phyloP scores from a whole-genome alignment of 768 basidiomycete species.

The Pisolithus tinctorius region DNA sequence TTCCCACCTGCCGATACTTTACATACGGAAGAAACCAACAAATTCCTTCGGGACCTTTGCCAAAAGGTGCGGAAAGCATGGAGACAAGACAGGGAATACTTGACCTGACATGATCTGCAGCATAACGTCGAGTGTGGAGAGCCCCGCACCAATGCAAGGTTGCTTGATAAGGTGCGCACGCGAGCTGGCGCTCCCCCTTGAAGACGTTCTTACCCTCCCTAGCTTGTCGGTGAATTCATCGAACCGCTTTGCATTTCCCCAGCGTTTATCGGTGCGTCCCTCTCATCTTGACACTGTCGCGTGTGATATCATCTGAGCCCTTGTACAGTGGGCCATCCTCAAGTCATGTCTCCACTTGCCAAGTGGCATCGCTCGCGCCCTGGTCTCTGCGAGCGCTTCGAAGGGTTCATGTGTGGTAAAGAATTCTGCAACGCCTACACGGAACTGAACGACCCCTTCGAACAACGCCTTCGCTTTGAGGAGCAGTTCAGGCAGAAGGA shows the following conservation, averaged over 20 bases:
- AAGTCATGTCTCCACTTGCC: slow-evolving; percentile 99
- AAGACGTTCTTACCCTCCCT: slow-evolving; percentile 1
- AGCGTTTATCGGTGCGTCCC: slow-evolving; percentile 75
- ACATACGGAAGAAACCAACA: slow-evolving; percentile 81
- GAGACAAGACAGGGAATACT: neutral
- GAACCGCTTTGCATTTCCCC: slow-evolving; percentile 96
- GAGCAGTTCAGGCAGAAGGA: slow-evolving; percentile 95
- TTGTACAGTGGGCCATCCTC: slow-evolving; percentile 83
- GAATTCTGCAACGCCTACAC: slow-evolving; percentile 99
- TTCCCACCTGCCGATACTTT: slow-evolving; percentile 92
- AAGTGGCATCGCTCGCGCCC: slow-evolving; percentile 98
- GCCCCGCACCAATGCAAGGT: slow-evolving; percentile 88
- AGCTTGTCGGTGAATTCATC: slow-evolving; percentile 98
- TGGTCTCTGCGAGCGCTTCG: slow-evolving; percentile 97
- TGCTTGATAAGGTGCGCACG: slow-evolving; percentile 80
- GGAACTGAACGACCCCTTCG: slow-evolving; percentile 98
- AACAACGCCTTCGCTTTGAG: slow-evolving; percentile 92
- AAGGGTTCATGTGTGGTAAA: slow-evolving; percentile 96
- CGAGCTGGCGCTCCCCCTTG: neutral
- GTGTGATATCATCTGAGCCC: neutral
- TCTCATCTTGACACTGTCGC: neutral
- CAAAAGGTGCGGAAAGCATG: slow-evolving; percentile 50
- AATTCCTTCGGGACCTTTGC: slow-evolving; percentile 80
- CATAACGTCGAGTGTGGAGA: slow-evolving; percentile 96
- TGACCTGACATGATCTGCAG: slow-evolving; percentile 31